phyloP scores from a whole-genome alignment of 768 basidiomycete genomes.

The Mycena kentingensis region DNA sequence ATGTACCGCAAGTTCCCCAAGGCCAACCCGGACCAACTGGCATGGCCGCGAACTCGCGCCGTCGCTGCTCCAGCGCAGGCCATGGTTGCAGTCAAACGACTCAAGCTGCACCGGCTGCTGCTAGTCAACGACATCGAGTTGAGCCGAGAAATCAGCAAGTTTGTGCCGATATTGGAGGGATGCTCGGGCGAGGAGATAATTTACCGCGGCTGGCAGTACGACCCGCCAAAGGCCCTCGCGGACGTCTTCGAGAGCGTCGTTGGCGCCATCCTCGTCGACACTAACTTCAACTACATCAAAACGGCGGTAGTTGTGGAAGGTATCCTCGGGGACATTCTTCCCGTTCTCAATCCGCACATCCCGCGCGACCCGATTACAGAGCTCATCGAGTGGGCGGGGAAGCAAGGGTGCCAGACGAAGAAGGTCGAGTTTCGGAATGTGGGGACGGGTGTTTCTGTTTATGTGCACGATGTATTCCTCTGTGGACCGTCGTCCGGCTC shows the following conservation, averaged over 20 bases:
- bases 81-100: conserved; percentile 61
- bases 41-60: conserved; percentile 66
- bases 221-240: conserved; percentile 79
- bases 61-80: conserved; percentile 78
- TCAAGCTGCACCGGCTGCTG: conserved; percentile 69
- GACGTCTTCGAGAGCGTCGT: conserved; percentile 86
- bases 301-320: conserved; percentile 60
- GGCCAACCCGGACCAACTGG: conserved; percentile 77
- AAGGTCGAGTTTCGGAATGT: conserved; percentile 8
- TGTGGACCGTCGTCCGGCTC: neutral
- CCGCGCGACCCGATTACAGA: conserved; percentile 73
- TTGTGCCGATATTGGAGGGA: conserved; percentile 59
- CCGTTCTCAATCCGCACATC: conserved; percentile 56
- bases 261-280: conserved; percentile 83
- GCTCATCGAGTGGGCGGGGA: conserved; percentile 66
- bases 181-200: conserved; percentile 65
- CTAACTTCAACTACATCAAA: conserved; percentile 71
- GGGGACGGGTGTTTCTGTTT: neutral
- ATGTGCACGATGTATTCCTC: neutral
- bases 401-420: conserved; percentile 54
- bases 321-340: conserved; percentile 69
- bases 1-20: conserved; percentile 69
- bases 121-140: conserved; percentile 72
- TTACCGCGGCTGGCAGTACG: conserved; percentile 72
- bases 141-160: conserved; percentile 60